Base-by-base conservation (phyloP, 2,329 filamentous ascomycete species). In the Chrysosporium keratinophilum region DNA sequence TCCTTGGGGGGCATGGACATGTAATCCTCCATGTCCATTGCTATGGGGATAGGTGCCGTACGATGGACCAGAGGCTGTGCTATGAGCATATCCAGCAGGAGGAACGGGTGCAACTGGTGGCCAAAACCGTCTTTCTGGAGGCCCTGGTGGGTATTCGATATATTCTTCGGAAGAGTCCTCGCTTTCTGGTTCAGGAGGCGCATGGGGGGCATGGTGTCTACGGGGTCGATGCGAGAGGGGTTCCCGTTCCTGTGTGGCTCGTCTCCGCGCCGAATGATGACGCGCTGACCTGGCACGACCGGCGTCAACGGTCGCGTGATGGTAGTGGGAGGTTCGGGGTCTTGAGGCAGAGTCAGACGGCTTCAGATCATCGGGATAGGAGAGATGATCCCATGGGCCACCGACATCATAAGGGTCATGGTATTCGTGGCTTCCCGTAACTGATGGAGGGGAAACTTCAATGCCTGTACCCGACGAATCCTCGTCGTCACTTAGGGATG, bases 141-240 rank as follows among this genome's bases (percentile, higher is more conserved):
- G 62, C 14, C 61, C 59, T 47, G 63, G 69, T 57, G 68, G 69
- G 72, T 76, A 74, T 63, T 67, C 58, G 35, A 49, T 35, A 64
- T 78, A 83, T n/a, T 86, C 81, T 20, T 87, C 81, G 17, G 75
- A 75, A 35, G 78, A 78, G 66, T 85, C 55, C 33, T 79, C 75
- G 66, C 78, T 85, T 73, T 80, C 79, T 53, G 80, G 74, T 58
- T 73, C 73, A 59, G 78, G 77, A 14, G 23, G 23, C 12, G 49
- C 50, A 55, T 67, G 51, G 7, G 54, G 52, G 17, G 37, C 73
- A 69, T 69, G 74, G 59, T 68, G 71, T 63, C 63, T 72, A 59
- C 64, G 73, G 57, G 65, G 67, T 54, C 67, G 71, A 57, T 67
- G 71, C 49, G 59, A 54, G 51, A 63, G 64, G 19, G 65, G 63